Conservation (phyloP, 2,329 filamentous ascomycete species). For the Epichloe coenophiala region DNA sequence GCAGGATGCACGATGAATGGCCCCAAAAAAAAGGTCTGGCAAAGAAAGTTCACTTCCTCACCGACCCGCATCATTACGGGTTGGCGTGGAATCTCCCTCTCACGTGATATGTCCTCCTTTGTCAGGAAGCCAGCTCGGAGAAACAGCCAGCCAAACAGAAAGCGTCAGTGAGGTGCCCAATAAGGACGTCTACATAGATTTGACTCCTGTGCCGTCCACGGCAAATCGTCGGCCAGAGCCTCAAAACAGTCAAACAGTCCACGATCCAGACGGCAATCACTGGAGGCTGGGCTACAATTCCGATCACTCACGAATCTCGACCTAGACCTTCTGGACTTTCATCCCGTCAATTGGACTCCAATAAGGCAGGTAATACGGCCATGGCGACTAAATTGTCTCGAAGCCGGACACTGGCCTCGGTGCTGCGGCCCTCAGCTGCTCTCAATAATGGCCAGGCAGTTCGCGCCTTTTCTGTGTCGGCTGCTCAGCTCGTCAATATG, state of each 20-base stretch:
- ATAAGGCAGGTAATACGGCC: constrained; percentile 20
- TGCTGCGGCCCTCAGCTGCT: constrained; percentile 35
- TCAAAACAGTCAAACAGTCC: background rate
- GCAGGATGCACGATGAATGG: constrained; percentile 8
- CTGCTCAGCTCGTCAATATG: constrained; percentile 36
- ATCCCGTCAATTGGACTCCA: constrained; percentile 32
- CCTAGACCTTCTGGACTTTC: constrained; percentile 2
- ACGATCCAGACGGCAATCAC: background rate
- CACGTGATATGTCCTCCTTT: constrained; percentile 4
- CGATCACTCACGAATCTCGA: background rate
- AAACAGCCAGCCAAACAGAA: too few relatives aligned
- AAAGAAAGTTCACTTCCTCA: constrained; percentile 7
- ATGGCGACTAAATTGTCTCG: constrained; percentile 50
- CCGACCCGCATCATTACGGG: background rate
- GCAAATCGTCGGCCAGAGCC: constrained; percentile 16
- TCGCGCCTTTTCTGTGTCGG: constrained; percentile 38
- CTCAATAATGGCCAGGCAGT: constrained; percentile 24
- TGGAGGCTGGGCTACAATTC: background rate
- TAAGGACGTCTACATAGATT: too few relatives aligned
- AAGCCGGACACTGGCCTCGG: constrained; percentile 41
- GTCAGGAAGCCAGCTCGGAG: background rate
- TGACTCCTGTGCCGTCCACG: constrained; percentile 7
- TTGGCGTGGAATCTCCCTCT: background rate
- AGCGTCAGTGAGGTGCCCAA: too few relatives aligned
- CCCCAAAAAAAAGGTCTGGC: constrained; percentile 8